Percentiles rank a stretch among this genome's conserved stretches.
Evolutionary conservation across 192 early-diverging fungal species (phyloP).

Genomic region (Umbelopsis sp.): DNA sequence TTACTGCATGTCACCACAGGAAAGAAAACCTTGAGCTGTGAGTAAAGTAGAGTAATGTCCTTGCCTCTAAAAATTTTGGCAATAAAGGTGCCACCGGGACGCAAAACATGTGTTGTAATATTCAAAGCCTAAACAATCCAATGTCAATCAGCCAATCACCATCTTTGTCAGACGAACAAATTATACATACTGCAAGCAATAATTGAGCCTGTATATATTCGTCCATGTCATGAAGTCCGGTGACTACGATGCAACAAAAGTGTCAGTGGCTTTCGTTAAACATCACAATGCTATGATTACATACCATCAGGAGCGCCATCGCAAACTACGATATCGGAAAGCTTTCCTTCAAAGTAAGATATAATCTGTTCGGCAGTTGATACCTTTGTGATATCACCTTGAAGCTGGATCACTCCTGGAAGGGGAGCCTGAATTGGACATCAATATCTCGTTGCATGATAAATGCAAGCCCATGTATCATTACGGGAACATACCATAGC

Average conservation of each 20-base stretch:
- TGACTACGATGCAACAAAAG: slow-evolving; percentile 58
- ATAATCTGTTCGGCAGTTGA: slow-evolving; percentile 92
- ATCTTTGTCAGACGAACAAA: slow-evolving; percentile 6
- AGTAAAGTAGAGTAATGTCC: slow-evolving; percentile 89
- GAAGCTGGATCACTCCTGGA: slow-evolving; percentile 89
- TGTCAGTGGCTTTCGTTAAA: neutral
- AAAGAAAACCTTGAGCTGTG: slow-evolving; percentile 94
- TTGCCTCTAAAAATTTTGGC: slow-evolving; percentile 98
- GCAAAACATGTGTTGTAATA: slow-evolving; percentile 94
- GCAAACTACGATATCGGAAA: slow-evolving; percentile 93
- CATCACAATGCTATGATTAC: neutral
- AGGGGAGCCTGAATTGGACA: slow-evolving; percentile 71
- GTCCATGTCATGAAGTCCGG: slow-evolving; percentile 98
- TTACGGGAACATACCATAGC: slow-evolving; percentile 70
- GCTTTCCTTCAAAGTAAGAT: slow-evolving; percentile 83
- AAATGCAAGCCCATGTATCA: neutral
- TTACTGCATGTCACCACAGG: slow-evolving; percentile 88
- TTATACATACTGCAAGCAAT: slow-evolving; percentile 67
- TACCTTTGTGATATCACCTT: slow-evolving; percentile 97
- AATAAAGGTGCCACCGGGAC: slow-evolving; percentile 90
- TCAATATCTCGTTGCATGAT: neutral
- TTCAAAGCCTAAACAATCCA: slow-evolving; percentile 74
- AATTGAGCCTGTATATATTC: slow-evolving; percentile 99
- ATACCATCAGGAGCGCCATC: slow-evolving; percentile 94
- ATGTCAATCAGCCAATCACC: too few relatives aligned